Conservation (phyloP, 805 yeast genomes). For the Ascoidea tarda region DNA sequence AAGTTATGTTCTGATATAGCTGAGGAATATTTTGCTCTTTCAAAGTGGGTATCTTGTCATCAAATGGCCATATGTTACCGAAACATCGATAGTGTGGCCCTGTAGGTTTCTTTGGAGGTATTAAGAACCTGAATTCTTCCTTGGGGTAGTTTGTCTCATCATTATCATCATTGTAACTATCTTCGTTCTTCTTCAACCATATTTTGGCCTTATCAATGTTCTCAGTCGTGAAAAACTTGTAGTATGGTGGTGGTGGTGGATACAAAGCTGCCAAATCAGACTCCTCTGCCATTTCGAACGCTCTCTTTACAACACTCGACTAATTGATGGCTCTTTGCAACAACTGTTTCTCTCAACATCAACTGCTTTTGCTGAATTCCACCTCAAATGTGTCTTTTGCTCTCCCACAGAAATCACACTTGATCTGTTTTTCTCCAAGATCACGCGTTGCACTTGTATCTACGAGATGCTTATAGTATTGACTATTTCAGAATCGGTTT, state of each 20-base stretch:
- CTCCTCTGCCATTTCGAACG: not conserved
- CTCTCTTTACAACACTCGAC: too few species aligned
- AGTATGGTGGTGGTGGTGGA: conserved; percentile 90
- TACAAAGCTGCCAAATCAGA: conserved; percentile 45
- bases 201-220: conserved; percentile 34
- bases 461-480: too few species aligned
- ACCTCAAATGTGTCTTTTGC: too few species aligned
- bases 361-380: too few species aligned
- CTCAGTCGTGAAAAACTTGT: conserved; percentile 56
- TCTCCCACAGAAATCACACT: too few species aligned
- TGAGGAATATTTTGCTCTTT: conserved; percentile 68
- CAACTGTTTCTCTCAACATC: too few species aligned
- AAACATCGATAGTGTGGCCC: conserved; percentile 65
- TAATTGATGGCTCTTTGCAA: too few species aligned
- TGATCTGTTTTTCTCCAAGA: too few species aligned
- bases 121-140: conserved; percentile 38
- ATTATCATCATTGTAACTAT: conserved; percentile 10
- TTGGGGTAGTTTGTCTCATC: conserved; percentile 21
- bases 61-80: conserved; percentile 75
- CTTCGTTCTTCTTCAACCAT: conserved; percentile 11
- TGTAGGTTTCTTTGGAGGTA: conserved; percentile 54
- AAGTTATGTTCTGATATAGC: conserved; percentile 31
- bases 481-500: too few species aligned
- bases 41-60: conserved; percentile 64
- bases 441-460: too few species aligned